phyloP scores from a whole-genome alignment of 2,329 filamentous ascomycete species.

The Penicillium sp. region DNA sequence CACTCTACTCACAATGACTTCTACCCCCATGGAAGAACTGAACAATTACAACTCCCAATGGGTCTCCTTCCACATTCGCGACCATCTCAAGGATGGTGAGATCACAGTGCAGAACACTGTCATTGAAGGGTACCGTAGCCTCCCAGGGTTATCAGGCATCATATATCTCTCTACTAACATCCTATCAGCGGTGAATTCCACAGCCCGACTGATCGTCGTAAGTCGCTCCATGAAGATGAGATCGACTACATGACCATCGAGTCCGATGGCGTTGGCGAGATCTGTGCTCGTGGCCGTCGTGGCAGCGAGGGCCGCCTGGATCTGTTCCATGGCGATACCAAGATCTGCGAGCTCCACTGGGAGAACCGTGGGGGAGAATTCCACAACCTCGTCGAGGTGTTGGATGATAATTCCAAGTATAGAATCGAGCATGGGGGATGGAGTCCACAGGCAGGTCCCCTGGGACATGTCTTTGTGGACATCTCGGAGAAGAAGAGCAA shows the following conservation, averaged over 20 bases:
- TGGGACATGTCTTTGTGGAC: slow-evolving; percentile 42
- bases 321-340: slow-evolving; percentile 39
- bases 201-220: slow-evolving; percentile 31
- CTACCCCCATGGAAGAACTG: slow-evolving; percentile 13
- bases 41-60: slow-evolving; percentile 38
- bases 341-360: slow-evolving; percentile 44
- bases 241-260: slow-evolving; percentile 40
- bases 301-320: slow-evolving; percentile 43
- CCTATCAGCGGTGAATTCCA: slow-evolving; percentile 37
- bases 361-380: slow-evolving; percentile 37
- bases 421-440: slow-evolving; percentile 39
- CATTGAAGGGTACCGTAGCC: slow-evolving; percentile 35
- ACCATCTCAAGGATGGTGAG: slow-evolving; percentile 35
- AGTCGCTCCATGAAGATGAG: slow-evolving; percentile 37
- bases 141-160: neutral
- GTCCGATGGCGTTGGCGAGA: slow-evolving; percentile 38
- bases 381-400: slow-evolving; percentile 36
- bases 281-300: slow-evolving; percentile 39
- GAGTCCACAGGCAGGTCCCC: slow-evolving; percentile 38
- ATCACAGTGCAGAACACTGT: slow-evolving; percentile 37
- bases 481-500: slow-evolving; percentile 32
- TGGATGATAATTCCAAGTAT: slow-evolving; percentile 36
- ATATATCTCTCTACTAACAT: slow-evolving; percentile 11
- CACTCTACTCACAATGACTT: neutral
- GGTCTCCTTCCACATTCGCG: slow-evolving; percentile 40